Evolutionary conservation across 2,329 filamentous ascomycete species (phyloP).

Genomic region (Aureobasidium sp.): DNA sequence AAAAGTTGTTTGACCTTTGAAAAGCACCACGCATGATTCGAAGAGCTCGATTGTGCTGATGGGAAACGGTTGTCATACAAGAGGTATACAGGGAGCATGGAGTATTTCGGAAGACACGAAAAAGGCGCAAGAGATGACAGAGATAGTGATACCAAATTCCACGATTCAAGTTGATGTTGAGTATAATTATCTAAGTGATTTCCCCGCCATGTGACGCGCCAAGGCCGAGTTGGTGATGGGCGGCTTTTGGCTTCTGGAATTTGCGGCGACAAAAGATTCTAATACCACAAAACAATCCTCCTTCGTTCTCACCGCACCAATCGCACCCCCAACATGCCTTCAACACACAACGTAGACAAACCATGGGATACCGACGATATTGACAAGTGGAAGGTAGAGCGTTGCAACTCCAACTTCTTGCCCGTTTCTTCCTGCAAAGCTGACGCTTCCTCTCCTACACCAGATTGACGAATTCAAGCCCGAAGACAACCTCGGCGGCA

Average conservation of each 20-base stretch:
- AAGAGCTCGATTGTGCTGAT: conserved; percentile 4
- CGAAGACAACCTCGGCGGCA: conserved; percentile 76
- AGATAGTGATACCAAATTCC: neutral
- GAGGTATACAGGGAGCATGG: neutral
- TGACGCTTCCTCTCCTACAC: conserved; percentile 9
- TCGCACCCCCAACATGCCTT: conserved; percentile 59
- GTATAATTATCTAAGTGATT: no score
- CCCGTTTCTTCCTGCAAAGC: no score
- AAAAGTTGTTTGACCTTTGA: conserved; percentile 60
- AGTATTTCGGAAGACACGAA: neutral
- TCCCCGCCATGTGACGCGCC: conserved; percentile 1
- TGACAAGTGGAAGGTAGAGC: conserved; percentile 93
- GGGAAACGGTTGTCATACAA: neutral
- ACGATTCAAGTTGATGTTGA: no score
- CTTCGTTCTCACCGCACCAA: neutral
- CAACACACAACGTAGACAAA: conserved; percentile 82
- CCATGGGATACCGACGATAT: conserved; percentile 96
- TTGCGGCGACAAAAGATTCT: conserved; percentile 12
- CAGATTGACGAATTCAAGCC: conserved; percentile 76
- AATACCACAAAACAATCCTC: no score
- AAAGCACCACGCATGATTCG: conserved; percentile 13
- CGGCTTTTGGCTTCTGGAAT: neutral
- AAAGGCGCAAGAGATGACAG: neutral
- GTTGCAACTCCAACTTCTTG: no score
- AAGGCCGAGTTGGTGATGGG: neutral